phyloP scores from a whole-genome alignment of 2,329 filamentous ascomycete genomes.

The Ascosphaera apis region DNA sequence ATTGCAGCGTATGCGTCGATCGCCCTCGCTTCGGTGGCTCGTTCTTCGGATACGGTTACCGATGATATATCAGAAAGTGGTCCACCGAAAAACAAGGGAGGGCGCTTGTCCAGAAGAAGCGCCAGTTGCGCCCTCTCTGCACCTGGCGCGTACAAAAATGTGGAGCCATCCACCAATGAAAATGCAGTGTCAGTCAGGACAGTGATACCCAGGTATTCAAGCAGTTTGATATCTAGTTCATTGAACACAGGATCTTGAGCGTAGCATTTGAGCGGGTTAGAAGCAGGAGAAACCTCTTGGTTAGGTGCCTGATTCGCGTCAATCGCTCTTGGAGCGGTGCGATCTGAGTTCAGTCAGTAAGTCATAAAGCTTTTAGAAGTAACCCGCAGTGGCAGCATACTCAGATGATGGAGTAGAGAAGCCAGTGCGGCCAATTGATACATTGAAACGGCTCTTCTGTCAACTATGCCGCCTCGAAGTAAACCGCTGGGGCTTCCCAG shows the following conservation, averaged over 20 bases:
- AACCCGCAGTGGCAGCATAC: constrained; percentile 9
- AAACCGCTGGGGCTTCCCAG: constrained; percentile 21
- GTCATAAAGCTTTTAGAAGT: constrained; percentile 1
- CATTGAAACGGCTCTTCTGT: constrained; percentile 17
- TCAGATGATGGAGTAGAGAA: constrained; percentile 9
- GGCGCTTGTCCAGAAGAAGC: constrained; percentile 24
- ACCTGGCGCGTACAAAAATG: constrained; percentile 40
- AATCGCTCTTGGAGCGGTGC: constrained; percentile 41
- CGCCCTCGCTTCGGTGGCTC: constrained; percentile 8
- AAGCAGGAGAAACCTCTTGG: no score
- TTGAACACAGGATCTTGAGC: constrained; percentile 32
- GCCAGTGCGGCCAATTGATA: constrained; percentile 19
- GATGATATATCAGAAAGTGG: constrained; percentile 11
- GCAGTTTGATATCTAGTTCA: constrained; percentile 15
- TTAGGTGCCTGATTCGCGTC: constrained; percentile 49
- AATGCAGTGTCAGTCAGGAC: constrained; percentile 25
- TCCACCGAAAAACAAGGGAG: constrained; percentile 35
- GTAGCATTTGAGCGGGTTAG: constrained; percentile 25
- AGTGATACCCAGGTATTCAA: constrained; percentile 14
- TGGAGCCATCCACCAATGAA: constrained; percentile 22
- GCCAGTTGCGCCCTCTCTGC: constrained; percentile 28
- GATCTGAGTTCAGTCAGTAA: constrained; percentile 1
- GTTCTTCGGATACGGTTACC: constrained; percentile 7
- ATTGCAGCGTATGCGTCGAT: no score
- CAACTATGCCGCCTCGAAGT: constrained; percentile 19